Conservation (phyloP, 1,284 basidiomycete genomes). For the Vanrija sp. region DNA sequence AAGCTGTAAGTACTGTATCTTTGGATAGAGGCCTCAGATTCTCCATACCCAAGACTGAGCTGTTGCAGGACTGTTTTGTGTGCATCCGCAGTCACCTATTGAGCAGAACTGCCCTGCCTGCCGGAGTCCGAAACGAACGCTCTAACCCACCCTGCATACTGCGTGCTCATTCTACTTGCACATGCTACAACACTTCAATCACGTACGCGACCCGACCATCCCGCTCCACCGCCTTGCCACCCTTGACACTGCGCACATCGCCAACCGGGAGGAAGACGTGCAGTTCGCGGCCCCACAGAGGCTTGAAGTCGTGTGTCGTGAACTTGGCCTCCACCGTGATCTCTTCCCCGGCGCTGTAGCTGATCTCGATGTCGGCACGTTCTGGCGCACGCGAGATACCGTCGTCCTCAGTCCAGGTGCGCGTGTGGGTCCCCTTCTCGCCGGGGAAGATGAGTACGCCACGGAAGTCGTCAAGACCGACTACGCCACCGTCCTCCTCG, state of each 20-base stretch:
- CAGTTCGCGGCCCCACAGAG: constrained; percentile 45
- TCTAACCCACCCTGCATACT: too few relatives aligned
- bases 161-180: not conserved
- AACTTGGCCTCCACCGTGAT: constrained; percentile 38
- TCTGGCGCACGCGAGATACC: constrained; percentile 45
- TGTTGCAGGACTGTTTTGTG: too few relatives aligned
- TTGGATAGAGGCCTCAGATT: too few relatives aligned
- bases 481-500: constrained; percentile 44
- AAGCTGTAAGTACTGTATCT: too few relatives aligned
- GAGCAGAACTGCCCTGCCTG: too few relatives aligned
- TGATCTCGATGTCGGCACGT: constrained; percentile 37
- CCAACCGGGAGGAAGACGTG: constrained; percentile 44
- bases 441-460: constrained; percentile 49
- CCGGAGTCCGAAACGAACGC: too few relatives aligned
- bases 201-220: constrained; percentile 10
- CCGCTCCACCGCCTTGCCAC: constrained; percentile 21
- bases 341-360: constrained; percentile 31
- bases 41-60: too few relatives aligned
- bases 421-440: constrained; percentile 13
- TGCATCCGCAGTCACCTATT: too few relatives aligned
- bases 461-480: constrained; percentile 49
- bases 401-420: constrained; percentile 49
- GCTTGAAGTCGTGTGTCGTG: constrained; percentile 40
- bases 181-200: constrained; percentile 4
- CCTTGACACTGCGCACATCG: constrained; percentile 31